Evolutionary conservation across 2,329 filamentous ascomycete species (phyloP).

Genomic region (Claviceps sp.): DNA sequence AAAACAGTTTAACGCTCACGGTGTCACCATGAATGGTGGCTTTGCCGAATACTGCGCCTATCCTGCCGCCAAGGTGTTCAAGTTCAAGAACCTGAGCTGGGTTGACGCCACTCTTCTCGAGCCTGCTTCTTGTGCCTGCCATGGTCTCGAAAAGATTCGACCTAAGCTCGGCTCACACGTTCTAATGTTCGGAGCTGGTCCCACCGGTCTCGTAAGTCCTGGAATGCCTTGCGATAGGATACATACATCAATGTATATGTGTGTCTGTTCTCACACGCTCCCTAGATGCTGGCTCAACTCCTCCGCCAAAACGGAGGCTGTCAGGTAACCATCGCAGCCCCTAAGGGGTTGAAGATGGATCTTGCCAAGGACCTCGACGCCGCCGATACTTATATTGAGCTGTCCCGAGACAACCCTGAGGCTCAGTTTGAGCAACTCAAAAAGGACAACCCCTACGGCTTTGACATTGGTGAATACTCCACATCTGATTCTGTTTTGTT

Average conservation of each 20-base stretch:
- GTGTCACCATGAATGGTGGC: constrained; percentile 54
- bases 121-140: constrained; percentile 57
- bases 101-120: constrained; percentile 59
- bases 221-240: neutral
- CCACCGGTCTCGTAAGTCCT: constrained; percentile 44
- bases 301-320: constrained; percentile 53
- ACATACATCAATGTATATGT: neutral
- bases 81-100: constrained; percentile 50
- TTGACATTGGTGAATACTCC: constrained; percentile 42
- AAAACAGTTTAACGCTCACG: constrained; percentile 46
- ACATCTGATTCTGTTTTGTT: too few species aligned
- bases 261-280: constrained; percentile 1
- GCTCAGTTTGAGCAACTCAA: constrained; percentile 50
- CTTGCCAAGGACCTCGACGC: constrained; percentile 45
- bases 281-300: constrained; percentile 44
- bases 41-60: constrained; percentile 56
- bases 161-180: constrained; percentile 52
- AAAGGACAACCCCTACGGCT: constrained; percentile 54
- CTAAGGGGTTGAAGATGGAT: constrained; percentile 57
- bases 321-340: constrained; percentile 56
- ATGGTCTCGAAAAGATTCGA: constrained; percentile 55
- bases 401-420: constrained; percentile 39
- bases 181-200: constrained; percentile 53
- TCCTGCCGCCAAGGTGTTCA: constrained; percentile 44
- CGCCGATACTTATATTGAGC: constrained; percentile 39